Conservation (phyloP, 2,329 filamentous ascomycete genomes). For the Beauveria asiatica region DNA sequence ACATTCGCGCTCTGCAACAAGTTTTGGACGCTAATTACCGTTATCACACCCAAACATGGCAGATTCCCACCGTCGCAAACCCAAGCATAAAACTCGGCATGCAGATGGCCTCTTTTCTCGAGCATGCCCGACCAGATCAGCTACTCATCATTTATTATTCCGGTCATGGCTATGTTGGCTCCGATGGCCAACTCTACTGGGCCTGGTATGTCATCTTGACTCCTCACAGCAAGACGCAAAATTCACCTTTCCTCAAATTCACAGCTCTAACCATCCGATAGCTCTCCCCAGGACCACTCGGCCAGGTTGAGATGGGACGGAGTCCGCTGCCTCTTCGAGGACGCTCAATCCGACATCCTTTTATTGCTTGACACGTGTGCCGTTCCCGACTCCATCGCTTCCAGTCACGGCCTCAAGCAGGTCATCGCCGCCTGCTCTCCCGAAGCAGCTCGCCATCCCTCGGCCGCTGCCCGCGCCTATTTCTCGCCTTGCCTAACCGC, state of each 20-base stretch:
- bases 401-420: constrained; percentile 51
- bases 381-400: constrained; percentile 41
- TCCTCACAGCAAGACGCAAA: not conserved
- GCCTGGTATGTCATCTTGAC: constrained; percentile 41
- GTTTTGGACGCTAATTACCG: constrained; percentile 52
- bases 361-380: constrained; percentile 55
- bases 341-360: constrained; percentile 54
- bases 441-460: constrained; percentile 23
- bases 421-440: constrained; percentile 51
- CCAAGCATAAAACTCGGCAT: constrained; percentile 54
- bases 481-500: constrained; percentile 52
- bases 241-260: constrained; percentile 11
- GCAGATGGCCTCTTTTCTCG: constrained; percentile 51
- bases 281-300: constrained; percentile 43
- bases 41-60: constrained; percentile 52
- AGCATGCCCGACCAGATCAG: constrained; percentile 48
- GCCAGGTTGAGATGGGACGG: constrained; percentile 55
- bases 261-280: constrained; percentile 39
- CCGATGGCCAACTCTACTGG: constrained; percentile 57
- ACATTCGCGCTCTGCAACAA: constrained; percentile 46
- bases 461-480: constrained; percentile 37
- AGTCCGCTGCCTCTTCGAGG: constrained; percentile 54
- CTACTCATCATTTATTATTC: constrained; percentile 58
- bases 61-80: constrained; percentile 51
- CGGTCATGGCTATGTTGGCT: constrained; percentile 49